phyloP scores from a whole-genome alignment of 164 flowering plant genomes.

The Platanus orientalis region DNA sequence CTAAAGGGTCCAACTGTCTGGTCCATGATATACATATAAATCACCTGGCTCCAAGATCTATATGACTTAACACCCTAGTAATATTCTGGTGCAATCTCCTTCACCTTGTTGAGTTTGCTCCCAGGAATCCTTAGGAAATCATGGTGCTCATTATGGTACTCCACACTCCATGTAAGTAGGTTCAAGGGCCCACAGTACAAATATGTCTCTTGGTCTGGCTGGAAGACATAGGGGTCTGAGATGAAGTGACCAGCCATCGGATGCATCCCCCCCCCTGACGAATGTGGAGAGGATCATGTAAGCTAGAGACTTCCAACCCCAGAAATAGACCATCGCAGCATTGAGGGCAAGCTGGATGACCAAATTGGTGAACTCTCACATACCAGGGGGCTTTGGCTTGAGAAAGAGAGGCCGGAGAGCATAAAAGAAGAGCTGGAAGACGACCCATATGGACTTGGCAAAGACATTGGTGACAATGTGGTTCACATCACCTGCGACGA shows the following conservation, averaged over 20 bases:
- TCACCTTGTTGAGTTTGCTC: constrained; percentile 82
- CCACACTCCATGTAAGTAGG: constrained; percentile 87
- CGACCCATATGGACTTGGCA: constrained; percentile 80
- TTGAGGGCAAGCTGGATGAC: constrained; percentile 60
- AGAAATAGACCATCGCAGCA: constrained; percentile 57
- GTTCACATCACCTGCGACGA: too few relatives aligned
- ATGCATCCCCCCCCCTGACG: constrained; percentile 97
- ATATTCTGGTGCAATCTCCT: constrained; percentile 90
- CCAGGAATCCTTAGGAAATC: constrained; percentile 96
- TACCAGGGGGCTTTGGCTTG: constrained; percentile 94
- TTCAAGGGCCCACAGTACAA: constrained; percentile 93
- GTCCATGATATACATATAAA: constrained; percentile 89
- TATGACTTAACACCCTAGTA: constrained; percentile 59
- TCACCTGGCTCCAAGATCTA: constrained; percentile 94
- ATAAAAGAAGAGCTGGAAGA: constrained; percentile 87
- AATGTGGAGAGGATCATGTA: constrained; percentile 89
- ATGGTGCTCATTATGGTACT: constrained; percentile 97
- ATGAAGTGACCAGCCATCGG: constrained; percentile 99
- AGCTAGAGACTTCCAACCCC: constrained; percentile 73
- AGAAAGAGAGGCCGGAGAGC: constrained; percentile 88
- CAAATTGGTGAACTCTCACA: constrained; percentile 84
- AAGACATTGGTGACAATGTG: constrained; percentile 51
- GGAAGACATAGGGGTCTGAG: constrained; percentile 90
- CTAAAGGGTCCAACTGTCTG: constrained; percentile 79
- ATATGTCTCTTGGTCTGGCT: constrained; percentile 82